Evolutionary conservation across 257 asterid species (phyloP), one percentile per base, ranked within the genome.

Genomic region (Linaria vulgaris): DNA sequence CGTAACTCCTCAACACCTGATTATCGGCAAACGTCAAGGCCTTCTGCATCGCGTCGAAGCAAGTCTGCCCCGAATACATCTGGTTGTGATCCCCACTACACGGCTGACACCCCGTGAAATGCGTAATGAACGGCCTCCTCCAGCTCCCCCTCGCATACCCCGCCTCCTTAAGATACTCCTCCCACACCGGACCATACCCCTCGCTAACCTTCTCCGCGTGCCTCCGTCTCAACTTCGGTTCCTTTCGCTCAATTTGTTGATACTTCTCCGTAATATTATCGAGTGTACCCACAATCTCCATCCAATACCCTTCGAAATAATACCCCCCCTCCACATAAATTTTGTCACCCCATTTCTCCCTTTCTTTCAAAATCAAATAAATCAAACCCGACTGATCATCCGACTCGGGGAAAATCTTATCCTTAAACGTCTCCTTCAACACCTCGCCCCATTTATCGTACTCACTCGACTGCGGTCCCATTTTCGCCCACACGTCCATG

Each of bases 21-120:
- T 94, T 85, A 76, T 94, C 99, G 0, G 99, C 99, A 51, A 94
- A 94, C 37, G 64, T 61, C 78, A 94, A 63, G 3, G 97, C 97
- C 57, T 57, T 81, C 52, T 83, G 90, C 97, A 94, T 89, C 0
- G 91, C 88, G 4, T 85, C 90, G 21, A 81, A 78, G 30, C 99
- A 94, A 15, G 84, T 73, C 50, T 82, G 76, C 6, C 85, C 97
- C 9, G 99, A 85, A 22, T 94, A 94, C 90, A 89, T 77, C 74
- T 84, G 85, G 68, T 90, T 90, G 48, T 82, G 97, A 31, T 74
- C 79, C 61, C 99, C 99, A 67, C 97, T 87, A 23, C 99, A 94
- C 0, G 99, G 99, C 84, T 94, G 97, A 66, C 99, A 94, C 7
- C 99, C 99, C 0, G 99, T 94, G 82, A 94, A 94, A 47, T 94